phyloP scores from a whole-genome alignment of 306 rosid species.

The Carpinus viminea region DNA sequence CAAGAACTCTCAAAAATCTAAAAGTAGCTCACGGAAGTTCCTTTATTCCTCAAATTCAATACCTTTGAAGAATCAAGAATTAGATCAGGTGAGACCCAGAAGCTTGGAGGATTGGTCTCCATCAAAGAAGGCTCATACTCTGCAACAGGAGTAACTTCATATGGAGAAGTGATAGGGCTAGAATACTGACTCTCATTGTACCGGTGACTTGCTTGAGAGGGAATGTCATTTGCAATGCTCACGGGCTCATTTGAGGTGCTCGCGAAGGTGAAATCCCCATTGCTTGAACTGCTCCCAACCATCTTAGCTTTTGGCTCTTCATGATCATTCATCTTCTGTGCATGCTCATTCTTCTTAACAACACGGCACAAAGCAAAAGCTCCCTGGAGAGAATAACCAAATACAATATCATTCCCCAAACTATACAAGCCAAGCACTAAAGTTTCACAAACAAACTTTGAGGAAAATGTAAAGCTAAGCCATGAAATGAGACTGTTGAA shows the following conservation, averaged over 20 bases:
- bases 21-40: neutral
- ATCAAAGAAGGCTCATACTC: slow-evolving; percentile 44
- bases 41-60: slow-evolving; percentile 9
- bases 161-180: slow-evolving; percentile 48
- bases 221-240: slow-evolving; percentile 43
- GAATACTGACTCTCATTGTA: slow-evolving; percentile 52
- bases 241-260: slow-evolving; percentile 35
- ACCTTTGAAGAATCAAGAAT: slow-evolving; percentile 94
- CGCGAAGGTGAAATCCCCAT: slow-evolving; percentile 39
- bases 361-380: slow-evolving; percentile 85
- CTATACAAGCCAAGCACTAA: neutral
- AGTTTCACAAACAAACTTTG: neutral
- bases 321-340: slow-evolving; percentile 42
- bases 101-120: slow-evolving; percentile 46
- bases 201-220: slow-evolving; percentile 41
- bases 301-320: slow-evolving; percentile 48
- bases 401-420: slow-evolving; percentile 10
- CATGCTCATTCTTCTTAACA: slow-evolving; percentile 62
- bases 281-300: slow-evolving; percentile 39
- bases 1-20: slow-evolving; percentile 7
- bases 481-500: neutral
- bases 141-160: slow-evolving; percentile 39
- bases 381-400: slow-evolving; percentile 45
- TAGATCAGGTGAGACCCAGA: slow-evolving; percentile 77
- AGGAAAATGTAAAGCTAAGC: slow-evolving; percentile 7